Evolutionary conservation across 257 asterid species (phyloP).

Genomic region (Solanum ossicruentum): DNA sequence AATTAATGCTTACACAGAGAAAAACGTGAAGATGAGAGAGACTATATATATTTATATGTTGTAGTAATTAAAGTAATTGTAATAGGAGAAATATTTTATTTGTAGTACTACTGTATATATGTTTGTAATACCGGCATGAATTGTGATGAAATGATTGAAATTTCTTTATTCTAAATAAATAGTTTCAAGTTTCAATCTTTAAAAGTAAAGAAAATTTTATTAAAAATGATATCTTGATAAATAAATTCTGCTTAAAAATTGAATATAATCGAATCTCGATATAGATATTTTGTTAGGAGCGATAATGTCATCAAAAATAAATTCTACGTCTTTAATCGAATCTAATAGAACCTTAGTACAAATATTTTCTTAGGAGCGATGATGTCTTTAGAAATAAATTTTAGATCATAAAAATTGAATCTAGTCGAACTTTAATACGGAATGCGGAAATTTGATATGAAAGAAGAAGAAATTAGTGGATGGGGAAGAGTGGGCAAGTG

Average conservation of each 20-base stretch:
- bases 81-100: background rate
- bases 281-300: background rate
- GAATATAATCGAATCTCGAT: background rate
- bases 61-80: background rate
- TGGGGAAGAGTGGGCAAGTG: constrained; percentile 1
- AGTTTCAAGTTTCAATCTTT: background rate
- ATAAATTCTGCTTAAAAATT: background rate
- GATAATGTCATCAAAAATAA: too few species aligned
- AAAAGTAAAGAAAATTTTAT: background rate
- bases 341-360: background rate
- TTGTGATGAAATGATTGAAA: background rate
- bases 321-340: too few species aligned
- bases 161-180: too few species aligned
- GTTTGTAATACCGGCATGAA: too few species aligned
- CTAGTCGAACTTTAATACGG: background rate
- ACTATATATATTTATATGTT: background rate
- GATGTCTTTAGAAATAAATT: too few species aligned
- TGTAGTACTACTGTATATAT: too few species aligned
- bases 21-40: background rate
- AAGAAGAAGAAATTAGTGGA: background rate
- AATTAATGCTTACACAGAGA: background rate
- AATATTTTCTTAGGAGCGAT: background rate
- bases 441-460: background rate
- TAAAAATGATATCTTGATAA: fast-evolving
- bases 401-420: background rate